Percentiles rank a stretch among this genome's conserved stretches.
Conservation (phyloP, 495 filamentous ascomycete genomes). For the Hypoxylon lenormandii region DNA sequence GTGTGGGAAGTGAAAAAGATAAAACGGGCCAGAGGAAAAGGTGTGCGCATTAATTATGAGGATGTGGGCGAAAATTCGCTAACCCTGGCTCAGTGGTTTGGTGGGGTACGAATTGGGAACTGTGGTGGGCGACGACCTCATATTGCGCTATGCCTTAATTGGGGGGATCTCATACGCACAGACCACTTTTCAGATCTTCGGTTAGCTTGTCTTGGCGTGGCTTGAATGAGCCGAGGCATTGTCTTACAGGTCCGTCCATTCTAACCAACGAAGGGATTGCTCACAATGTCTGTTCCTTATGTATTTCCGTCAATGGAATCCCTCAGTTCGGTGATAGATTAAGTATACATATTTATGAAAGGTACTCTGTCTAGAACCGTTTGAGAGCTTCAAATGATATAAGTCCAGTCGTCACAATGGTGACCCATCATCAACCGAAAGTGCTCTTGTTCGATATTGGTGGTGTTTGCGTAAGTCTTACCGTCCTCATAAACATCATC, state of each 20-base stretch:
- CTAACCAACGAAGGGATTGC: no score
- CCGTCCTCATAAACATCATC: background rate
- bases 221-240: no score
- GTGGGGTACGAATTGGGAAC: constrained; percentile 43
- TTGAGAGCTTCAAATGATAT: constrained; percentile 26
- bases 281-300: no score
- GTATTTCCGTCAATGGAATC: background rate
- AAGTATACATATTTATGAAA: background rate
- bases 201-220: no score
- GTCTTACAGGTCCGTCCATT: no score
- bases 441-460: constrained; percentile 95
- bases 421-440: constrained; percentile 67
- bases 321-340: background rate
- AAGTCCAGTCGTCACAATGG: constrained; percentile 52
- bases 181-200: no score
- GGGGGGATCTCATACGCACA: no score
- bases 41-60: constrained; percentile 39
- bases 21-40: constrained; percentile 50
- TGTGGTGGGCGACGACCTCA: constrained; percentile 44
- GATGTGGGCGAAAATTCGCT: constrained; percentile 53
- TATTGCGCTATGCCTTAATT: no score
- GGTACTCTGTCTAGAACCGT: no score
- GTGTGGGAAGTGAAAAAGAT: constrained; percentile 31
- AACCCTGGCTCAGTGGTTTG: constrained; percentile 30
- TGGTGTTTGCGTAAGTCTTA: constrained; percentile 85